Conservation (phyloP, 768 basidiomycete species). For the Agrocybe pediades region DNA sequence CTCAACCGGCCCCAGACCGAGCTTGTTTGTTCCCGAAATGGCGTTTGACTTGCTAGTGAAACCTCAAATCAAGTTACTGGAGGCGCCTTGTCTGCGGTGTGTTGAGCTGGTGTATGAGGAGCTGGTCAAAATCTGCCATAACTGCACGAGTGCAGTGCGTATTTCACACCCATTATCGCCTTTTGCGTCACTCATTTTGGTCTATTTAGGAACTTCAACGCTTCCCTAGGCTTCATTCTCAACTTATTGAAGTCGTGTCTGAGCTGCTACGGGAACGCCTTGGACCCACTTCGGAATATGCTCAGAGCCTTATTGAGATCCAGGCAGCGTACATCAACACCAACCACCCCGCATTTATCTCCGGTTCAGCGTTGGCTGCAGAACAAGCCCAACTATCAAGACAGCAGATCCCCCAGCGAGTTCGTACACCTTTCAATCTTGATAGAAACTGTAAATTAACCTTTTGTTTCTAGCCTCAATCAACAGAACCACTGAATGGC, state of each 20-base stretch:
- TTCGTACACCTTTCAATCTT: slow-evolving; percentile 34
- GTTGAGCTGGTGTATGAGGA: slow-evolving; percentile 99
- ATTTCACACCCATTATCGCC: background rate
- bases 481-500: slow-evolving; percentile 65
- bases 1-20: slow-evolving; percentile 95
- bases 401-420: slow-evolving; percentile 50
- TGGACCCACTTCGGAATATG: slow-evolving; percentile 96
- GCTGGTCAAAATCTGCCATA: slow-evolving; percentile 98
- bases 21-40: slow-evolving; percentile 94
- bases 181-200: background rate
- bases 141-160: slow-evolving; percentile 87
- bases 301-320: slow-evolving; percentile 92
- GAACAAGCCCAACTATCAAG: slow-evolving; percentile 48
- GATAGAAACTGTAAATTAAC: background rate
- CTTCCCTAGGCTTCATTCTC: slow-evolving; percentile 91
- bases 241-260: slow-evolving; percentile 95
- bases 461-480: slow-evolving; percentile 51
- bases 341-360: slow-evolving; percentile 94
- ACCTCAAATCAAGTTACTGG: slow-evolving; percentile 95
- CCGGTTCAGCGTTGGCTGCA: slow-evolving; percentile 69
- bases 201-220: slow-evolving; percentile 82
- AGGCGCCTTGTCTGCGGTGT: slow-evolving; percentile 91
- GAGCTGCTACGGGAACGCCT: slow-evolving; percentile 93
- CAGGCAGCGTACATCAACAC: slow-evolving; percentile 99
- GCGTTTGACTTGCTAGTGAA: slow-evolving; percentile 97